Base-by-base conservation (phyloP, 257 asterid genomes). In the Capsicum pubescens region DNA sequence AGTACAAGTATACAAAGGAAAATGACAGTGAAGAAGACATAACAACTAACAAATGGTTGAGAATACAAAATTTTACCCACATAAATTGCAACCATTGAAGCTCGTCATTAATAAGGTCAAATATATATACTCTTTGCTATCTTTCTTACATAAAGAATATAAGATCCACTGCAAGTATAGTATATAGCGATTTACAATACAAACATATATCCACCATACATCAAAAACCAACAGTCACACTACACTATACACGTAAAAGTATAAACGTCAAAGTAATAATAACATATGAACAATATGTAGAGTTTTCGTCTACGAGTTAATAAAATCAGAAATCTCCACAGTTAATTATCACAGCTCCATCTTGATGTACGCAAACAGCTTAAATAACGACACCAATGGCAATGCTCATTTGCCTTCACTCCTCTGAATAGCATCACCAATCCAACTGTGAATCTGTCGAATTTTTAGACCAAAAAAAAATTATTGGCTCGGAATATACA, bases 301-400 rank as follows among this genome's bases (percentile, higher is more conserved):
- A 26, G 32, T 21, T 67, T 48, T 46, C 15, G 6, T 7, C 52
- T 50, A 46, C 14, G 8, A 39, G 35, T 60, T 55, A n/a, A 82
- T 35, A 54, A 74, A 12, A 61, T 57, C n/a, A 9, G 36, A 54
- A 14, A 61, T 8, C 86, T 80, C 50, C 88, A 39, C 12, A 69
- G 77, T 69, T 85, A 93, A 63, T 90, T 86, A 84, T 92, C 79
- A 50, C 98, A 95, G 83, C 89, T 92, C 98, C 98, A 95, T 84
- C 90, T 90, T 42, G 98, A 92, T 15, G 98, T 95, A 13, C 98
- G 98, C 79, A 95, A 97, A 59, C 98, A 93, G 89, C 97, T 95
- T 54, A 95, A 82, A 67, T 93, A 95, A 89, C 90, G 98, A 87
- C 98, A 95, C 99, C 99, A 95, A 74, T 90, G 85, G 88, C 99